Base-by-base conservation (phyloP, 352 stramenopile species). In the Globisporangium megalacanthum region DNA sequence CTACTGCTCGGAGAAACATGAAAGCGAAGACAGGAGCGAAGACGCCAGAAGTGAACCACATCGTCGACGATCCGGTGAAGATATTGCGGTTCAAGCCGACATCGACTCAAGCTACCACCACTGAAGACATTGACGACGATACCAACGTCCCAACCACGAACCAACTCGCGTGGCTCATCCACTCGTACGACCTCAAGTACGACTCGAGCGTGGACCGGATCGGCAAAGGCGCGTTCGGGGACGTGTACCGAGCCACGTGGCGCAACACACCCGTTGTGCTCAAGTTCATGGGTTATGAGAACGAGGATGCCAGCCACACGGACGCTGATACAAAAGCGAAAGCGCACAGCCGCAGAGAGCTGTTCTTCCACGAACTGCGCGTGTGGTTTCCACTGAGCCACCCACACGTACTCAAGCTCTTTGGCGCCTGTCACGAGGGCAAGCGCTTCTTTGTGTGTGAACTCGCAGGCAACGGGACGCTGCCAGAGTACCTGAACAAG, bases 361-460 rank as follows among this genome's bases (percentile, higher is more conserved):
- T 56, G 20, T 59, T 59, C 20, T 45, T 42, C 19, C 31, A 59
- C 17, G 54, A 59, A 35, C 33, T 59, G 17, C n/a, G 46, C 13
- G 35, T 52, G 17, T 59, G 54, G 54, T 59, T 52, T 14, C 54
- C 42, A 17, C 54, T 60, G 14, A 29, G 9, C 9, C 54, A 60
- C n/a, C 54, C 54, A 13, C 54, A 60, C 22, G 36, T 46, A 1
- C n/a, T 60, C 54, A 52, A 52, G 25, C 44, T 60, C 10, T 60
- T 37, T 9, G 55, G 55, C 14, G 47, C 55, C 6, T 61, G 47
- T 3, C 46, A 51, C 20, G 20, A 55, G 15, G 55, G 36, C 29
- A 61, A 61, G 39, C 47, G 47, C 35, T 61, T 61, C 48, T 55
- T 61, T 17, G 36, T 48, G 17, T 61, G 47, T 13, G 55, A 61